Evolutionary conservation across 2,329 filamentous ascomycete genomes (phyloP), one percentile per base, ranked within the genome.

Genomic region (Penicillium sp.): DNA sequence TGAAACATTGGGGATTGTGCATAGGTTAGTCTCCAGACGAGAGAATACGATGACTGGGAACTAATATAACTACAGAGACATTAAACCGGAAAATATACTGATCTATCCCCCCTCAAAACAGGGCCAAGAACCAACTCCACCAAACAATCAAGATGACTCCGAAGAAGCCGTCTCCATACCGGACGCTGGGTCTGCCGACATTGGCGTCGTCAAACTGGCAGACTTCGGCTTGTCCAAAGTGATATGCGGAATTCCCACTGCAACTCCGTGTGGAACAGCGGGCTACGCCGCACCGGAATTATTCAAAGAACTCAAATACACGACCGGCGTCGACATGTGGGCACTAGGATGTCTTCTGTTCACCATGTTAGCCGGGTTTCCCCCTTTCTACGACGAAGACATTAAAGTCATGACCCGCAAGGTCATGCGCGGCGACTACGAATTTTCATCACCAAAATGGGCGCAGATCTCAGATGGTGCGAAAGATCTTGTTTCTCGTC

Each of bases 251-350:
- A 23, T 22, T 8, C 15, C 36, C 3, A 39, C 42, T 6, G 27
- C 26, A 14, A 45, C 42, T 27, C 42, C 42, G 2, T 45, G 42
- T n/a, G 42, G 42, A 0, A 45, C 42, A 0, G 36, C 41, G 35
- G 36, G 39, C 14, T 45, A 41, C 17, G 42, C 42, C 11, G 42
- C 42, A 10, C 42, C 42, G 3, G 42, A 45, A 20, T 22, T 41
- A 26, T 27, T 45, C 8, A 30, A 32, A 11, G 32, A 45, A 26
- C 35, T 42, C 8, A 38, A 29, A 13, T 45, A 45, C 14, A 39
- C 42, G 1, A 39, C 39, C 12, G 36, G 35, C 2, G 42, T 45
- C n/a, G 42, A 45, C 22, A 45, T 45, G 39, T 45, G 42, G 42
- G 42, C 38, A 1, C 25, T 45, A 5, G 42, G 42, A 2, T 45